Percentiles rank a stretch among this genome's conserved stretches.
Evolutionary conservation across 805 yeast species (phyloP).

Genomic region (Saturnispora silvae): DNA sequence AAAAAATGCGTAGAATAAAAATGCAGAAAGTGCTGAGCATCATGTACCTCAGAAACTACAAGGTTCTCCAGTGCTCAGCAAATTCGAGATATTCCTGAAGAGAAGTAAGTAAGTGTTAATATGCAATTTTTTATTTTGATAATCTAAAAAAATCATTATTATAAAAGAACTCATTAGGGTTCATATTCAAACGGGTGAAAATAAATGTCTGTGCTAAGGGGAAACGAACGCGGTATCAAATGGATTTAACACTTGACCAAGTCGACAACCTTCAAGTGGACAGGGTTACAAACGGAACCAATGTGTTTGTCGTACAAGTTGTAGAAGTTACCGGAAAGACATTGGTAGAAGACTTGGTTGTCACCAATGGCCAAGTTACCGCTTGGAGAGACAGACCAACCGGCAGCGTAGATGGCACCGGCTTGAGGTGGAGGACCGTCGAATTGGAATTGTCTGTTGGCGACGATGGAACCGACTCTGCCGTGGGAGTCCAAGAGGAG

Average conservation of each 20-base stretch:
- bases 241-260: slow-evolving; percentile 31
- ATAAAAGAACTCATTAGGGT: too few species aligned
- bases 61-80: too few species aligned
- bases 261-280: slow-evolving; percentile 35
- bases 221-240: background rate
- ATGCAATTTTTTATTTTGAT: too few species aligned
- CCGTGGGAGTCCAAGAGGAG: slow-evolving; percentile 37
- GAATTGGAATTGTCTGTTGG: slow-evolving; percentile 56
- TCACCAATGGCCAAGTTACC: slow-evolving; percentile 42
- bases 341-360: slow-evolving; percentile 40
- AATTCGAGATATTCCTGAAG: too few species aligned
- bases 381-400: slow-evolving; percentile 37
- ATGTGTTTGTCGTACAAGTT: slow-evolving; percentile 42
- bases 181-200: too few species aligned
- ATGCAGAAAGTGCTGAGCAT: too few species aligned
- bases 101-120: too few species aligned
- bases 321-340: slow-evolving; percentile 47
- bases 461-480: slow-evolving; percentile 50
- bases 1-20: too few species aligned
- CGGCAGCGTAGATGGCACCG: slow-evolving; percentile 42
- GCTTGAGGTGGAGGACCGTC: slow-evolving; percentile 61
- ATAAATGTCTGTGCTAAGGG: too few species aligned
- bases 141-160: too few species aligned
- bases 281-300: slow-evolving; percentile 37
- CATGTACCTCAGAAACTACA: too few species aligned